A percentile compares a stretch with the other conserved stretches of the same genome.
These are phyloP conservation scores for Ochetophila trinervis DNA, from an alignment of 306 rosid genomes.

Conservation along the genomic window DNA sequence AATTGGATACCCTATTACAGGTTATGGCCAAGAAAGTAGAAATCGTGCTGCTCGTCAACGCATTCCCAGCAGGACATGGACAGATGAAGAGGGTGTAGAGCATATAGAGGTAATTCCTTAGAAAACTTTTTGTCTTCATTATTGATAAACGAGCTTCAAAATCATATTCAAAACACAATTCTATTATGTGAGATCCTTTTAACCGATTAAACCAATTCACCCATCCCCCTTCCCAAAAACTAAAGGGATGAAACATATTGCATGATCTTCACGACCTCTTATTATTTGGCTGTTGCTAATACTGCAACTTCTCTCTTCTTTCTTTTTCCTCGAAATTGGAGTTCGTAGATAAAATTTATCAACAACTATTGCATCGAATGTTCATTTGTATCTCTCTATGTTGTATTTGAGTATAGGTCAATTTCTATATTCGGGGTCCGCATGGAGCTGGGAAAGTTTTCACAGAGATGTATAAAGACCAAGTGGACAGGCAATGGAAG, in stretches of 20 bases:
- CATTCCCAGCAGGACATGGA: slow-evolving; percentile 77
- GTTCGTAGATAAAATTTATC: too few species aligned
- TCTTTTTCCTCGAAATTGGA: too few species aligned
- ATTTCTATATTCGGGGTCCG: slow-evolving; percentile 82
- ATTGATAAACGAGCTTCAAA: not conserved
- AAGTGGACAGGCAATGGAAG: slow-evolving; percentile 70
- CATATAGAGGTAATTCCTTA: slow-evolving; percentile 70
- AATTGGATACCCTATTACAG: slow-evolving; percentile 93
- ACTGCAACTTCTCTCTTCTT: too few species aligned
- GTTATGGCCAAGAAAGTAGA: slow-evolving; percentile 96
- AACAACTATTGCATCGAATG: too few species aligned
- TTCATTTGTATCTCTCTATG: not conserved
- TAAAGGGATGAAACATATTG: too few species aligned
- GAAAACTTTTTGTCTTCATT: not conserved
- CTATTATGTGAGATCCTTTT: not conserved
- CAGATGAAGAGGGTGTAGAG: slow-evolving; percentile 87
- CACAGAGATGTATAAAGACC: slow-evolving; percentile 80
- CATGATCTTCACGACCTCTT: too few species aligned
- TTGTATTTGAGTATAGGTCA: slow-evolving; percentile 50
- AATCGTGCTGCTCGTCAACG: slow-evolving; percentile 99
- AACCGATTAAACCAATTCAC: too few species aligned
- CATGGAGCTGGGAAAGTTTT: slow-evolving; percentile 89
- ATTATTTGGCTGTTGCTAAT: too few species aligned
- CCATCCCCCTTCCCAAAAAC: too few species aligned
- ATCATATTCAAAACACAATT: not conserved